A percentile compares a stretch with the other conserved stretches of the same genome.
Evolutionary conservation across 192 early-diverging fungal species (phyloP).

Genomic region (Mortierella antarctica): DNA sequence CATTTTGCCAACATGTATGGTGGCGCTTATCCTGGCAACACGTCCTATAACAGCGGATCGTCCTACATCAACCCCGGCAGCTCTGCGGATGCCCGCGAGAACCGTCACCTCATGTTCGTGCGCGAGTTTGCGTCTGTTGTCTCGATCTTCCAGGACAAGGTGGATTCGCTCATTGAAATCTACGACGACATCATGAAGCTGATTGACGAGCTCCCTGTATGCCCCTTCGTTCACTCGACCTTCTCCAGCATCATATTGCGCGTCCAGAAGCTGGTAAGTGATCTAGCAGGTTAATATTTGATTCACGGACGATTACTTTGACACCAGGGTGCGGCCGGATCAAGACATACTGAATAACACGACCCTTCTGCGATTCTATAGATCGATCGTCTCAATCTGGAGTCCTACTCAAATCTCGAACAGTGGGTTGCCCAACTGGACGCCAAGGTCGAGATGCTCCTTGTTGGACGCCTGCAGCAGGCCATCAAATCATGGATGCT

Average conservation of each 20-base stretch:
- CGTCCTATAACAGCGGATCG: slow-evolving; percentile 9
- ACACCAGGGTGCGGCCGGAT: too few relatives aligned
- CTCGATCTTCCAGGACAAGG: slow-evolving; percentile 96
- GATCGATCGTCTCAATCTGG: slow-evolving; percentile 94
- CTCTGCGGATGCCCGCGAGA: slow-evolving; percentile 76
- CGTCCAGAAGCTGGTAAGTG: slow-evolving; percentile 84
- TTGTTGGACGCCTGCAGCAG: slow-evolving; percentile 76
- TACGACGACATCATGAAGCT: slow-evolving; percentile 84
- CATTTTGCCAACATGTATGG: slow-evolving; percentile 87
- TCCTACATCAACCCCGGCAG: slow-evolving; percentile 42
- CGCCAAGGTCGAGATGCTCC: slow-evolving; percentile 77
- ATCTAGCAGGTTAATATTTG: too few relatives aligned
- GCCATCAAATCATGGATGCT: slow-evolving; percentile 83
- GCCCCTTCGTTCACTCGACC: slow-evolving; percentile 74
- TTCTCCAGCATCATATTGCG: slow-evolving; percentile 79
- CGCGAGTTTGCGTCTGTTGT: slow-evolving; percentile 93
- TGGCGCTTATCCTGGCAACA: slow-evolving; percentile 14
- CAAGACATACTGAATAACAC: neutral
- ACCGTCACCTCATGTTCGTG: slow-evolving; percentile 93
- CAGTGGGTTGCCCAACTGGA: slow-evolving; percentile 90
- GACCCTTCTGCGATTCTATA: slow-evolving; percentile 1
- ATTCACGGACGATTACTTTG: neutral
- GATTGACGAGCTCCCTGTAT: slow-evolving; percentile 87
- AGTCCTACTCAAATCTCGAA: slow-evolving; percentile 94
- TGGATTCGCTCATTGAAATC: slow-evolving; percentile 81